Evolutionary conservation across 192 early-diverging fungal genomes (phyloP), one percentile per base, ranked within the genome.

Genomic region (Gamsiella multidivaricata): DNA sequence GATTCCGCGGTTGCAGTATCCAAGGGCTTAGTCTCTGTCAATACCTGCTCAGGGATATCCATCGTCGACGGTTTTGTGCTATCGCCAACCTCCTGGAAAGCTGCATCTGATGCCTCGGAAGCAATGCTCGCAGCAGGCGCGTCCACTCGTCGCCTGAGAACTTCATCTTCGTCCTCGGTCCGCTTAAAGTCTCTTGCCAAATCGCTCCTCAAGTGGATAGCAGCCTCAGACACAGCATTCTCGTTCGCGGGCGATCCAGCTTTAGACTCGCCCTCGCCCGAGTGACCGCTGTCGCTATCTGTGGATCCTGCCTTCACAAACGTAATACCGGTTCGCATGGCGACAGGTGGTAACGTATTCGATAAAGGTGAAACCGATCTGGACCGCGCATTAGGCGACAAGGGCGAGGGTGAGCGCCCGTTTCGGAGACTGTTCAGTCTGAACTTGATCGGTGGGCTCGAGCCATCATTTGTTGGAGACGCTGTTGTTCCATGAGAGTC

Each of bases 121-220:
- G n/a, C n/a, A n/a, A n/a, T n/a, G 46, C 11, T 49, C 46, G n/a
- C 11, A 12, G 20, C 51, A 31, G 51, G 11, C 26, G 34, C 9
- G 15, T 36, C 31, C 14, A 31, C 47, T 11, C 36, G 49, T 17
- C 12, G 32, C 12, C 51, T 58, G 8, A 15, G 18, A 51, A 28
- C 23, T 9, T 49, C 43, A 7, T 58, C 65, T 6, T 72, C 69
- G 34, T 66, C 58, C 14, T 54, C 72, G 6, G 51, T 23, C 5
- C 37, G 65, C 33, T 69, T 78, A 23, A 59, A 78, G 18, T 78
- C 74, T 5, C 51, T 42, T 7, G 74, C 74, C 54, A 78, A 47
- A 6, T 78, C 74, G 47, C 74, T 78, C 28, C 54, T 62, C 61
- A 78, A 23, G n/a, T 78, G 58, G 12, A 62, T 69, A 0, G 74